Percentiles rank a stretch among this genome's conserved stretches.
phyloP scores from a whole-genome alignment of 192 early-diverging fungal species.

The Umbelopsis isabellina region DNA sequence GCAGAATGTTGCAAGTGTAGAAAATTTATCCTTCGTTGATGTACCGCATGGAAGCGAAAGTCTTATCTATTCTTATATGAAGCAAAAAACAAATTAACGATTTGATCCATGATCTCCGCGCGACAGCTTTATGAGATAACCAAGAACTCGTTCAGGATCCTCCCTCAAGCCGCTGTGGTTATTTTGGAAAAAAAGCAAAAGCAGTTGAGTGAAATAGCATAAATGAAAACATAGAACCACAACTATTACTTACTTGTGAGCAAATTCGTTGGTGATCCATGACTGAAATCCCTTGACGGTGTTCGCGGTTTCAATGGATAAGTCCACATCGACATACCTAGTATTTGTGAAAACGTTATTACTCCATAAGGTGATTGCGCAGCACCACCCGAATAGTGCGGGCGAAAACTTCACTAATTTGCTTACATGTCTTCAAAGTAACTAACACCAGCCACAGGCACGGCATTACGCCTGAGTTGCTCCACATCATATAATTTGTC shows the following conservation, averaged over 20 bases:
- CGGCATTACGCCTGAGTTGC: constrained; percentile 48
- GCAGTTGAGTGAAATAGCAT: background rate
- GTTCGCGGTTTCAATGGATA: constrained; percentile 60
- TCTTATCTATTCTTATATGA: background rate
- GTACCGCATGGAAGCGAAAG: background rate
- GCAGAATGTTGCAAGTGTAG: too few species aligned
- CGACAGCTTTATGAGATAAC: constrained; percentile 59
- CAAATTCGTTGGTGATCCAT: constrained; percentile 73
- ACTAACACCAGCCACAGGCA: constrained; percentile 61
- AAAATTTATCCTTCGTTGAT: too few species aligned
- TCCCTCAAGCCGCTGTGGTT: constrained; percentile 48
- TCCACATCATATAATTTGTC: constrained; percentile 58
- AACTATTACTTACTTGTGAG: constrained; percentile 52
- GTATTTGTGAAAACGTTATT: background rate
- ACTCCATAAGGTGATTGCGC: background rate
- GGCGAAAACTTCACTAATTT: background rate
- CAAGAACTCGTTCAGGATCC: constrained; percentile 55
- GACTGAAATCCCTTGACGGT: constrained; percentile 56
- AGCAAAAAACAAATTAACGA: constrained; percentile 12
- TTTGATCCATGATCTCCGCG: constrained; percentile 50
- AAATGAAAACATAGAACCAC: background rate
- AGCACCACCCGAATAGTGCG: background rate
- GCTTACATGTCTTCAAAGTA: constrained; percentile 73
- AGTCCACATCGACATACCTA: constrained; percentile 59
- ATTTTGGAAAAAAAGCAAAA: background rate